Percentiles rank a stretch among this genome's conserved stretches.
Evolutionary conservation across 78 protist genomes (phyloP).

Genomic region (Dictyostelium brefeldianum): DNA sequence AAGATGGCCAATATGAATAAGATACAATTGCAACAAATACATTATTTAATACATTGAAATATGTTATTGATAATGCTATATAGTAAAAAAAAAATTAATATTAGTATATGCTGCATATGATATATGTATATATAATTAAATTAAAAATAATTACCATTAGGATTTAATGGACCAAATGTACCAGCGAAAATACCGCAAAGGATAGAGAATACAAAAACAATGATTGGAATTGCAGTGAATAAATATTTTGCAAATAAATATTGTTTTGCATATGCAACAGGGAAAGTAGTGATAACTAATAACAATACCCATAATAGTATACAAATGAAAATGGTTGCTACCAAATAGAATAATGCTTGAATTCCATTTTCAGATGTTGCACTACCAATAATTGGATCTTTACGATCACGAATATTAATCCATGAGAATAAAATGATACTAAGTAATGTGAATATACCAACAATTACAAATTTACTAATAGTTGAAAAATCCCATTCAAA

Average conservation of each 20-base stretch:
- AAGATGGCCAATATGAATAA: constrained; percentile 65
- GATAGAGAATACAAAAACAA: constrained; percentile 34
- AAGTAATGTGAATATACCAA: constrained; percentile 13
- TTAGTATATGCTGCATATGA: neutral
- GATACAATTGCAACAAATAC: constrained; percentile 54
- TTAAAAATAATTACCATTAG: constrained; percentile 14
- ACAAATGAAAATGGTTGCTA: constrained; percentile 47
- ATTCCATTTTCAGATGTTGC: constrained; percentile 43
- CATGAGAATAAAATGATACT: constrained; percentile 43
- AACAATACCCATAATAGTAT: constrained; percentile 66
- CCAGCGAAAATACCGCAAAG: constrained; percentile 68
- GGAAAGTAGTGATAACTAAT: constrained; percentile 42
- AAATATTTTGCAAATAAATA: constrained; percentile 26
- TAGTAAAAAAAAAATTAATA: neutral
- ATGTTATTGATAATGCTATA: constrained; percentile 36
- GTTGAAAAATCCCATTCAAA: neutral
- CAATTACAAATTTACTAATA: neutral
- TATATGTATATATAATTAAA: neutral
- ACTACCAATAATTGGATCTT: constrained; percentile 59
- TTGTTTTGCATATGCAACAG: constrained; percentile 3
- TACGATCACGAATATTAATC: constrained; percentile 65
- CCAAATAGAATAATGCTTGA: constrained; percentile 49
- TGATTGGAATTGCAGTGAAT: constrained; percentile 55
- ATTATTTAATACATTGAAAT: constrained; percentile 52
- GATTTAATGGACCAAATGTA: constrained; percentile 77